Evolutionary conservation across 2,329 filamentous ascomycete species (phyloP), one percentile per base, ranked within the genome.

Genomic region (Cercospora beticola): DNA sequence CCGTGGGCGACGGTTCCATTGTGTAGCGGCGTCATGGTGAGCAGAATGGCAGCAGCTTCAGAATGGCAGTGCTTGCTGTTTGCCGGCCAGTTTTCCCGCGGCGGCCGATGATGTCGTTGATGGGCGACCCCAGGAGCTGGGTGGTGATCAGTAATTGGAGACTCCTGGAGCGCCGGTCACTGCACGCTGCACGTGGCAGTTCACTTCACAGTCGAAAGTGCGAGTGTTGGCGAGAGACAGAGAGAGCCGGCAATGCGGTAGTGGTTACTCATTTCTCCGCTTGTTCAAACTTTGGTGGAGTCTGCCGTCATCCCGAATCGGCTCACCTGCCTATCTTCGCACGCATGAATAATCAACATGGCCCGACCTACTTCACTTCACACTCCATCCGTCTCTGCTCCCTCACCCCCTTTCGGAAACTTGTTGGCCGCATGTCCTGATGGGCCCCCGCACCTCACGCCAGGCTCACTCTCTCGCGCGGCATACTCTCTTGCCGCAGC

Each of bases 151-250:
- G 56, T 62, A 30, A 18, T 54, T 57, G 43, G 49, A 58, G 60
- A 71, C 72, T 75, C 73, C 73, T 76, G 74, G 74, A 72, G 73
- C 66, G 72, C 72, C 65, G 52, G 65, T 31, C 40, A 59, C 56
- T 57, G 60, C 43, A 62, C 65, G 61, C 56, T 65, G 61, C 26
- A 58, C 28, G 52, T 33, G 30, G 64, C 26, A 43, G 58, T 18
- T 57, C 49, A 65, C 43, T 43, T 61, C 58, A 54, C 60, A 54
- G 33, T 5, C 43, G 58, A 46, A 43, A 40, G 58, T 61, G 58
- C 21, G 58, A 43, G 58, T 52, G 46, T 64, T 40, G 36, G 36
- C 36, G 36, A 40, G 30, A 23, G 49, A 43, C 33, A 64, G 43
- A 26, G 43, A 26, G 23, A 49, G 60, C 28, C n/a, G 58, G 26